phyloP scores from a whole-genome alignment of 2,329 filamentous ascomycete genomes.

The Talaromyces rugulosus region DNA sequence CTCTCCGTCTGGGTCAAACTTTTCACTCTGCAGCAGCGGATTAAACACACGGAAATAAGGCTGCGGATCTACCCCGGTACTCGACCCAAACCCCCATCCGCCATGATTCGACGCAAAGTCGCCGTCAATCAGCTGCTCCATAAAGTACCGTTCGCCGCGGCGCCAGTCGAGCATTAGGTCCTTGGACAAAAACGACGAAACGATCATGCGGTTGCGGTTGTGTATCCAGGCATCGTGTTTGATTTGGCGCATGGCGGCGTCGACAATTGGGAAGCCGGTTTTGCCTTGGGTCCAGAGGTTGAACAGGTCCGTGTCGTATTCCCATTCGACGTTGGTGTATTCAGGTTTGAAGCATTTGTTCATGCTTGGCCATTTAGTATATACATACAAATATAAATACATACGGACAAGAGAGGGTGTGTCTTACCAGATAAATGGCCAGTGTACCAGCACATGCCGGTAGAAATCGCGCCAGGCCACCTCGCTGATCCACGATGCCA shows the following conservation, averaged over 20 bases:
- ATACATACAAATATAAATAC: neutral
- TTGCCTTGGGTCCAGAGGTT: conserved; percentile 67
- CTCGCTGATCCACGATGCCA: conserved; percentile 73
- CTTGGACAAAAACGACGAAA: conserved; percentile 75
- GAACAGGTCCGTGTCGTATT: conserved; percentile 67
- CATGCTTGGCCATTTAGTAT: conserved; percentile 47
- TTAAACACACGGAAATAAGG: conserved; percentile 93
- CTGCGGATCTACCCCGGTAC: conserved; percentile 75
- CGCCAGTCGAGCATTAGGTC: conserved; percentile 81
- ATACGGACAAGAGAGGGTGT: conserved; percentile 6
- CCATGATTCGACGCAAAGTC: conserved; percentile 77
- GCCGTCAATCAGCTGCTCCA: conserved; percentile 74
- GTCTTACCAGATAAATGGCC: conserved; percentile 62
- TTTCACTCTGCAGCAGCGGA: conserved; percentile 77
- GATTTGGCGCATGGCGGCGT: conserved; percentile 80
- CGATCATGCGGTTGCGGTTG: conserved; percentile 80
- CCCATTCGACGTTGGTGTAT: conserved; percentile 78
- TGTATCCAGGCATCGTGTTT: conserved; percentile 70
- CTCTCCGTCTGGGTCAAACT: conserved; percentile 71
- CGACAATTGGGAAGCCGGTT: conserved; percentile 79
- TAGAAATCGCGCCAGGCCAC: conserved; percentile 87
- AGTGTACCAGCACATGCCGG: conserved; percentile 76
- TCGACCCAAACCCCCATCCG: conserved; percentile 63
- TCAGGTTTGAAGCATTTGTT: conserved; percentile 77
- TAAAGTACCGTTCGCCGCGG: conserved; percentile 75